Evolutionary conservation across 306 rosid genomes (phyloP), one percentile per base, ranked within the genome.

Genomic region (Dryas drummondii): DNA sequence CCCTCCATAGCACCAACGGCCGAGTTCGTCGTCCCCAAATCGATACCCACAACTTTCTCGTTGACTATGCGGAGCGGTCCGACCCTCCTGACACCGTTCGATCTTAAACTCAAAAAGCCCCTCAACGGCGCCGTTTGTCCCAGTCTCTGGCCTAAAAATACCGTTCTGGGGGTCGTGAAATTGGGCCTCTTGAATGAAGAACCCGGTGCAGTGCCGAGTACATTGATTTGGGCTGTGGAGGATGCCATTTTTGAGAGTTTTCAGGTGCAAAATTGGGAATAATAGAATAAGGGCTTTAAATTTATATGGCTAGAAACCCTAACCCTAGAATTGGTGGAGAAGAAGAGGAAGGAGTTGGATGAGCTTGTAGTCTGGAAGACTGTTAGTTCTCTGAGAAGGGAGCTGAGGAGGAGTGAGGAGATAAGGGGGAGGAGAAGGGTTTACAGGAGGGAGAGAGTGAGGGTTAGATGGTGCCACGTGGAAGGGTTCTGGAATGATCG

Each of bases 1-100:
- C 97, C 97, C 71, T 92, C 97, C 97, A 92, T 92, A 56, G 96
- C 96, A 16, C 96, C 97, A 2, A 92, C 94, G 2, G 97, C 97
- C 5, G 97, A 90, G 80, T 92, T 92, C 1, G 96, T 92, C 6
- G 97, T 92, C 7, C 97, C 97, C 80, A 90, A 76, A 72, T 92
- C 97, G 52, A 92, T 93, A 6, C 98, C 98, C 51, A 93, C 98
- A 1, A 89, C 97, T 74, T 93, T 93, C 89, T 91, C 98, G 80
- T 79, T 89, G 7, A 87, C 98, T 7, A 93, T 83, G n/a, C 93
- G 77, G 16, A 91, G 57, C 3, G 91, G 90, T 2, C 77, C 77
- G 1, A 78, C 79, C 51, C 62, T 79, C 41, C 83, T 76, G 73
- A 22, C 68, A 10, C 48, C 45, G 47, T 13, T 44, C 22, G 57